phyloP scores from a whole-genome alignment of 1,284 basidiomycete genomes.

The Thecaphora thlaspeos region DNA sequence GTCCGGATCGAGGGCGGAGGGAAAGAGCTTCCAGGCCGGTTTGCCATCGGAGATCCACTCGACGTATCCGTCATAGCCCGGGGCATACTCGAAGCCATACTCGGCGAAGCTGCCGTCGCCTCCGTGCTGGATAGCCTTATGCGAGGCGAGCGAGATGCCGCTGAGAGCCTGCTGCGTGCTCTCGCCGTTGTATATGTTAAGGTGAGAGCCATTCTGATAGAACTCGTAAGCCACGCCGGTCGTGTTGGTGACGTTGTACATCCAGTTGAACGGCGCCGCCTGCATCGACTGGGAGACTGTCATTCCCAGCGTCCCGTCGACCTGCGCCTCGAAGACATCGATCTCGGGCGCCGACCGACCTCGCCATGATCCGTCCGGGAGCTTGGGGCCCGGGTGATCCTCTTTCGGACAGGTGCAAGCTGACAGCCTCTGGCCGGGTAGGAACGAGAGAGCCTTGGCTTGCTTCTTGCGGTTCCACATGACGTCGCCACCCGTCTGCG shows the following conservation, averaged over 20 bases:
- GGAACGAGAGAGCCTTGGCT: slow-evolving; percentile 60
- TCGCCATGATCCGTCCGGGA: slow-evolving; percentile 68
- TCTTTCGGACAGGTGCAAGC: slow-evolving; percentile 72
- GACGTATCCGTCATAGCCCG: slow-evolving; percentile 67
- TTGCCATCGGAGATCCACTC: slow-evolving; percentile 60
- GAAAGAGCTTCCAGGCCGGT: slow-evolving; percentile 62
- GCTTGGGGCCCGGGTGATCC: slow-evolving; percentile 76
- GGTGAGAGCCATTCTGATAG: slow-evolving; percentile 23
- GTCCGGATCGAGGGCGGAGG: slow-evolving; percentile 71
- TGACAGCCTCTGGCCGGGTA: slow-evolving; percentile 74
- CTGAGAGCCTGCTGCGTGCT: slow-evolving; percentile 69
- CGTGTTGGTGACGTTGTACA: slow-evolving; percentile 46
- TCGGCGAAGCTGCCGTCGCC: slow-evolving; percentile 37
- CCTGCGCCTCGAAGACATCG: slow-evolving; percentile 68
- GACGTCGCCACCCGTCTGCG: slow-evolving; percentile 29
- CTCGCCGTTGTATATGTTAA: slow-evolving; percentile 69
- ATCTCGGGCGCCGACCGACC: slow-evolving; percentile 71
- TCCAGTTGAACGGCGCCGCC: slow-evolving; percentile 67
- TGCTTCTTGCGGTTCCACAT: slow-evolving; percentile 52
- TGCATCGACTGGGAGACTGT: slow-evolving; percentile 79
- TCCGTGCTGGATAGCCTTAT: slow-evolving; percentile 43
- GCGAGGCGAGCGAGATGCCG: slow-evolving; percentile 39
- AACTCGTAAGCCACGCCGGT: slow-evolving; percentile 46
- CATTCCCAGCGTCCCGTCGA: slow-evolving; percentile 27
- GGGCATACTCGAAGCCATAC: slow-evolving; percentile 60